phyloP scores from a whole-genome alignment of 2,329 filamentous ascomycete genomes.

The Thielaviopsis populi region DNA sequence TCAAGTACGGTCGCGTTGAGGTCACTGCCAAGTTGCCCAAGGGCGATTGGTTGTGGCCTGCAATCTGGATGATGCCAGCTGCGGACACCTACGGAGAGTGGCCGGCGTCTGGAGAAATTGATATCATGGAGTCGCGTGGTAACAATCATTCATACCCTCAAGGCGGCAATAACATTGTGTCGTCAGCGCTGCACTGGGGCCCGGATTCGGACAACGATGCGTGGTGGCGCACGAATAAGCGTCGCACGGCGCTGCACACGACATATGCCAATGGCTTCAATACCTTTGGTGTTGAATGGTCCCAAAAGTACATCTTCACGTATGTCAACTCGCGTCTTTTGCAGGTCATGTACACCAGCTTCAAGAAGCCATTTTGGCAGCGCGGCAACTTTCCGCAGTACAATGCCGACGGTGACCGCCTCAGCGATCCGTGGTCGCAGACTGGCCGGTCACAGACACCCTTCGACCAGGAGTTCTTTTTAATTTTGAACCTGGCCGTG shows the following conservation, averaged over 20 bases:
- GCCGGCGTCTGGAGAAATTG: slow-evolving; percentile 71
- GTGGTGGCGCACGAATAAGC: slow-evolving; percentile 74
- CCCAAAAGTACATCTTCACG: slow-evolving; percentile 74
- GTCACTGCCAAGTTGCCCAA: slow-evolving; percentile 60
- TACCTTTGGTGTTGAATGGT: slow-evolving; percentile 74
- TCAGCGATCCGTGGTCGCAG: slow-evolving; percentile 48
- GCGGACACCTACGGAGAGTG: slow-evolving; percentile 58
- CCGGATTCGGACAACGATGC: slow-evolving; percentile 56
- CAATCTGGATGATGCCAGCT: slow-evolving; percentile 79
- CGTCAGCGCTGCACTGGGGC: slow-evolving; percentile 71
- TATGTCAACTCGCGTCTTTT: slow-evolving; percentile 69
- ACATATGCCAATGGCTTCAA: slow-evolving; percentile 57
- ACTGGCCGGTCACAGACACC: slow-evolving; percentile 49
- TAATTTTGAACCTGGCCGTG: slow-evolving; percentile 62
- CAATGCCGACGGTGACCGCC: slow-evolving; percentile 48
- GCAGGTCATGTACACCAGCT: slow-evolving; percentile 67
- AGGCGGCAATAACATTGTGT: slow-evolving; percentile 68
- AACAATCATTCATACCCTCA: slow-evolving; percentile 65
- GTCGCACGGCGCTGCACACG: slow-evolving; percentile 57
- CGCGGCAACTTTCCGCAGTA: slow-evolving; percentile 52
- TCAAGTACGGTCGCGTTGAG: slow-evolving; percentile 71
- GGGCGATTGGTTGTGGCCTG: slow-evolving; percentile 82
- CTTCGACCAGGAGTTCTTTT: slow-evolving; percentile 62
- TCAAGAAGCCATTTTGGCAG: slow-evolving; percentile 51
- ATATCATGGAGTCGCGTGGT: slow-evolving; percentile 65